These are phyloP conservation scores for Hypoxylon sp. DNA, from an alignment of 2,329 filamentous ascomycete species.

Conservation along the genomic window DNA sequence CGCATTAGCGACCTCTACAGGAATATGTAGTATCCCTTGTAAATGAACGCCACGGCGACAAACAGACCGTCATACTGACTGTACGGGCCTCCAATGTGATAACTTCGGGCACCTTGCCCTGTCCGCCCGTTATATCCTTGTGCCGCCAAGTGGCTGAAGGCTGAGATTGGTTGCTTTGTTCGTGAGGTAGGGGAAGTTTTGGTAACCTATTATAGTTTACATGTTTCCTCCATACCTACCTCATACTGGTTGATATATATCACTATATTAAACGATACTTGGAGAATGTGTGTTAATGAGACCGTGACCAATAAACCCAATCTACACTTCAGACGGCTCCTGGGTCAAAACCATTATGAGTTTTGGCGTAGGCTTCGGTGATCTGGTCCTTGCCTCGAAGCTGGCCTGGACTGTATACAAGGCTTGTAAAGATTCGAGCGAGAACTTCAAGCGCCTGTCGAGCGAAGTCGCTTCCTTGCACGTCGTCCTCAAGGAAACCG, in stretches of 20 bases:
- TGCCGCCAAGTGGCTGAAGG: constrained; percentile 22
- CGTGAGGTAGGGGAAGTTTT: constrained; percentile 10
- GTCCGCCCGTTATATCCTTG: constrained; percentile 1
- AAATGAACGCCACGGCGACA: constrained; percentile 26
- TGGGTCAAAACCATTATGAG: constrained; percentile 34
- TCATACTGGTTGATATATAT: constrained; percentile 16
- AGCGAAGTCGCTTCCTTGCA: constrained; percentile 50
- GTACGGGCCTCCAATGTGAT: constrained; percentile 21
- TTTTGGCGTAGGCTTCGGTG: constrained; percentile 44
- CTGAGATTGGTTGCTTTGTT: constrained; percentile 19
- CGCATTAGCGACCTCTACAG: constrained; percentile 20
- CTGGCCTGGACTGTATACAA: constrained; percentile 50
- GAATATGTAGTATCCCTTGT: constrained; percentile 15
- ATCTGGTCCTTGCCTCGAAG: constrained; percentile 42
- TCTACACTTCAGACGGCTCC: background rate
- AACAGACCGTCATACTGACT: constrained; percentile 20
- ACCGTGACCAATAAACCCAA: background rate
- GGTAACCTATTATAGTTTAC: constrained; percentile 1
- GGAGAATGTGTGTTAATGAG: constrained; percentile 9
- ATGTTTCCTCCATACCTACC: constrained; percentile 4
- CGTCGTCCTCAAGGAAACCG: constrained; percentile 50
- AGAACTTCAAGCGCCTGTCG: constrained; percentile 48
- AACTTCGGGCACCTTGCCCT: constrained; percentile 5
- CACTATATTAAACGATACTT: background rate
- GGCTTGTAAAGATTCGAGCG: constrained; percentile 50